Evolutionary conservation across 139 green algal species (phyloP).

Genomic region (Chlamydomonas incerta): DNA sequence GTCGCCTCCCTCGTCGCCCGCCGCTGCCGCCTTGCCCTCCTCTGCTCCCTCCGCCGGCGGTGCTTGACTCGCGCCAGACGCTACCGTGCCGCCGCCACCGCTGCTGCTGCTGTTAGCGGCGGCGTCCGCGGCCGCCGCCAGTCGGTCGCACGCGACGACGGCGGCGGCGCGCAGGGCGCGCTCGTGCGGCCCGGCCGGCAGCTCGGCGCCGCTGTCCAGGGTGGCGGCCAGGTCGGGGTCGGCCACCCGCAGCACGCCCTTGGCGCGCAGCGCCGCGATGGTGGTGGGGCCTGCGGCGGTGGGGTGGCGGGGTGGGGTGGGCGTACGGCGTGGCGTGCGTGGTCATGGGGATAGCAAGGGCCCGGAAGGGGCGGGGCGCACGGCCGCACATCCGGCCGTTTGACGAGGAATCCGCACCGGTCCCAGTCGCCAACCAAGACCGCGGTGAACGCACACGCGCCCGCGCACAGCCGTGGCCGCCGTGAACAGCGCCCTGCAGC

Average conservation of each 20-base stretch:
- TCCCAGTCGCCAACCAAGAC: too few relatives aligned
- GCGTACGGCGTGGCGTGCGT: neutral
- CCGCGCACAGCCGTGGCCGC: too few relatives aligned
- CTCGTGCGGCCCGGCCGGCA: conserved; percentile 51
- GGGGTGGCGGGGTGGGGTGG: neutral
- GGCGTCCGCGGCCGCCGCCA: neutral
- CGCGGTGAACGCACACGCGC: too few relatives aligned
- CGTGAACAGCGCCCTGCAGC: too few relatives aligned
- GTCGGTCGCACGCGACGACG: conserved; percentile 22
- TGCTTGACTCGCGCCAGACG: neutral
- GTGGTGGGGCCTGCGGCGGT: conserved; percentile 1
- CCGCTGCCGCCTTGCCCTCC: neutral
- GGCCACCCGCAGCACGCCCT: conserved; percentile 44
- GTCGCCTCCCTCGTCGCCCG: neutral
- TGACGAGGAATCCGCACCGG: too few relatives aligned
- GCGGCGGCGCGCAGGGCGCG: conserved; percentile 43
- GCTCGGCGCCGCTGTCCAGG: conserved; percentile 30
- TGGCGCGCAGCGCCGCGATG: conserved; percentile 38
- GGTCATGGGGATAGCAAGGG: neutral
- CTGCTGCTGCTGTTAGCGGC: neutral
- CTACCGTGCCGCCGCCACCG: neutral
- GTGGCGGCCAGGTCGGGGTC: conserved; percentile 6
- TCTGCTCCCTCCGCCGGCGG: neutral
- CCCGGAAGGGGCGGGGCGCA: too few relatives aligned
- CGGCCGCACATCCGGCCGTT: too few relatives aligned